phyloP scores from a whole-genome alignment of 2,329 filamentous ascomycete species.

The Cordyceps farinosa region DNA sequence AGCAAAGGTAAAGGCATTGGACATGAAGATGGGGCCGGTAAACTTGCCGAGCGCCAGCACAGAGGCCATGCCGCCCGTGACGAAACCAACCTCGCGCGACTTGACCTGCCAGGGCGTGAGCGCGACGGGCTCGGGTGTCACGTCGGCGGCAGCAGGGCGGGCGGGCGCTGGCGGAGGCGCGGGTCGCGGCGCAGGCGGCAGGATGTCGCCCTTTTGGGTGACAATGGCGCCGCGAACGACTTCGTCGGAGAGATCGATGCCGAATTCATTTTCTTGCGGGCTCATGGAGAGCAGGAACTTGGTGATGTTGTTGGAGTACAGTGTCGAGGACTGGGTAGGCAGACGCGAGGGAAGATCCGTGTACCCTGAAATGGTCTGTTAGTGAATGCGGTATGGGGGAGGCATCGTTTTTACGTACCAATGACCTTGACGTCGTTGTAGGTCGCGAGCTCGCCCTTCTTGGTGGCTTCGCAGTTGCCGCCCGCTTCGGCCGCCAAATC shows the following conservation, averaged over 20 bases:
- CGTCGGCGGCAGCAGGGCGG: conserved; percentile 43
- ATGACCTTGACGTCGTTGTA: conserved; percentile 82
- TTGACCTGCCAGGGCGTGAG: conserved; percentile 81
- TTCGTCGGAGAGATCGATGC: conserved; percentile 76
- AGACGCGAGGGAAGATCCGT: conserved; percentile 84
- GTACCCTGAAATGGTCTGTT: conserved; percentile 52
- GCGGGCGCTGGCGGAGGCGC: conserved; percentile 51
- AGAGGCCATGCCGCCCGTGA: conserved; percentile 75
- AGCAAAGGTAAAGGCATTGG: conserved; percentile 79
- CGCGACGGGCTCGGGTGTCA: conserved; percentile 52
- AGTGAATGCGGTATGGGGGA: conserved; percentile 19
- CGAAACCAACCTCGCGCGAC: conserved; percentile 67
- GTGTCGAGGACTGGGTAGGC: conserved; percentile 81
- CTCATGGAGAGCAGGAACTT: conserved; percentile 82
- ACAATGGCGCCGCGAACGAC: conserved; percentile 84
- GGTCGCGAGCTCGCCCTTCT: conserved; percentile 64
- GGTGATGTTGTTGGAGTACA: conserved; percentile 92
- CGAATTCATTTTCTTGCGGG: conserved; percentile 73
- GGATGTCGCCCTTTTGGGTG: conserved; percentile 69
- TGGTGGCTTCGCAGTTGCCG: conserved; percentile 81
- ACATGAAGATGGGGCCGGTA: conserved; percentile 82
- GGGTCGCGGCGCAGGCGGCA: conserved; percentile 72
- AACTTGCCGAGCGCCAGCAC: conserved; percentile 74
- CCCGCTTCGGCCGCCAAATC: conserved; percentile 85
- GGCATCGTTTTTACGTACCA: conserved; percentile 46